Evolutionary conservation across 148 eudicot species (phyloP).

Genomic region (Nepenthes gracilis): DNA sequence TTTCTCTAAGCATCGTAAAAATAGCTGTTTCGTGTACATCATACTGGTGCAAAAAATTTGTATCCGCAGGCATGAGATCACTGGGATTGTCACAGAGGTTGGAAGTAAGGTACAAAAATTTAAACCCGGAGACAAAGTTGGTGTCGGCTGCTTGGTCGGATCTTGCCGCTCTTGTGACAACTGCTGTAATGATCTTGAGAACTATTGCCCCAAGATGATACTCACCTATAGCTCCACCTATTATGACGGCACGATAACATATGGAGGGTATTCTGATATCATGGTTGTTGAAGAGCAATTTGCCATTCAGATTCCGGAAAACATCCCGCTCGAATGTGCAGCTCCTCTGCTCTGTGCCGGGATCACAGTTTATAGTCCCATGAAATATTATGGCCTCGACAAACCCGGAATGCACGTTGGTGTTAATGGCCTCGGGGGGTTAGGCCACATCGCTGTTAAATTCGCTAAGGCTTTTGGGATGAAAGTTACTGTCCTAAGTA

Average conservation of each 20-base stretch:
- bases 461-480: constrained; percentile 20
- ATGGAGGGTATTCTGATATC: constrained; percentile 19
- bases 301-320: constrained; percentile 9
- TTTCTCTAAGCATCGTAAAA: too few species aligned
- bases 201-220: constrained; percentile 17
- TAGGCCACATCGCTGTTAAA: constrained; percentile 23
- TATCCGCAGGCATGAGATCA: constrained; percentile 18
- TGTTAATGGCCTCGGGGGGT: constrained; percentile 22
- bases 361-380: constrained; percentile 18
- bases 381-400: constrained; percentile 14
- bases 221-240: constrained; percentile 8
- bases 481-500: constrained; percentile 19
- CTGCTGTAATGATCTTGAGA: constrained; percentile 12
- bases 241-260: constrained; percentile 15
- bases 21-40: too few species aligned
- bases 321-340: constrained; percentile 7
- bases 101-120: constrained; percentile 7
- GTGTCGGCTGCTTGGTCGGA: constrained; percentile 24
- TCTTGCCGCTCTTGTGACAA: constrained; percentile 17
- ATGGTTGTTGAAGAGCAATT: constrained; percentile 15
- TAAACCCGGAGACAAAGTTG: constrained; percentile 17
- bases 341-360: constrained; percentile 27
- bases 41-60: too few species aligned
- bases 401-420: constrained; percentile 14
- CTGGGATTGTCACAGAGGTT: constrained; percentile 17